Conservation (phyloP, 2,329 filamentous ascomycete genomes). For the Stemphylium lycopersici region DNA sequence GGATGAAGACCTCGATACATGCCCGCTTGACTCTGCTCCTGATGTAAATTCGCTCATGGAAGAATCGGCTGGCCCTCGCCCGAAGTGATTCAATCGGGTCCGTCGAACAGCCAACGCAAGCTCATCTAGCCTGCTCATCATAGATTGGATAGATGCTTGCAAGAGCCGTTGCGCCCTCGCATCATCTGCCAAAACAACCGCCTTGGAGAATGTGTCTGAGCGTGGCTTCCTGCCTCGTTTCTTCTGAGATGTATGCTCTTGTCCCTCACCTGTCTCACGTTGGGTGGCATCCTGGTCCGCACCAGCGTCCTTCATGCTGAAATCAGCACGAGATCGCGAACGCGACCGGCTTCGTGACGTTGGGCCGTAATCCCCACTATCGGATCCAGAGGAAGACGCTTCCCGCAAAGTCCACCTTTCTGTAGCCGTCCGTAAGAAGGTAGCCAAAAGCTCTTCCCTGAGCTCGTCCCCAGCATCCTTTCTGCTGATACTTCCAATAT, state of each 20-base stretch:
- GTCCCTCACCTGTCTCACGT: conserved; percentile 2
- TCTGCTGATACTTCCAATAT: conserved; percentile 53
- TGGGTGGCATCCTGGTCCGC: background rate
- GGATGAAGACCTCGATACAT: conserved; percentile 20
- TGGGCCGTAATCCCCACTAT: background rate
- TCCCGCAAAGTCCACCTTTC: conserved; percentile 59
- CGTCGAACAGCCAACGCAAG: conserved; percentile 75
- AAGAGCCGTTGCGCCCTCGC: conserved; percentile 69
- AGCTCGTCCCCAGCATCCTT: conserved; percentile 65
- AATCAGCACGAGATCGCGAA: conserved; percentile 4
- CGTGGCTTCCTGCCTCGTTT: conserved; percentile 21
- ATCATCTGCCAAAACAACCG: conserved; percentile 72
- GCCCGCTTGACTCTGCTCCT: conserved; percentile 30
- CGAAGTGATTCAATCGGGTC: conserved; percentile 61
- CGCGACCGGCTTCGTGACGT: conserved; percentile 9
- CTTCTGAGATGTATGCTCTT: background rate
- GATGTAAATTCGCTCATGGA: conserved; percentile 38
- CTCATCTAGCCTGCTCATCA: conserved; percentile 71
- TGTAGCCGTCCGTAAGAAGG: conserved; percentile 71
- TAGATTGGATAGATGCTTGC: conserved; percentile 70
- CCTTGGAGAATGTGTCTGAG: conserved; percentile 33
- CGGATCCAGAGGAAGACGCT: conserved; percentile 37
- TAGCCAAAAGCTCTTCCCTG: conserved; percentile 72
- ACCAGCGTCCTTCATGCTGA: conserved; percentile 14
- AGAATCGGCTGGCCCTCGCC: conserved; percentile 32